Evolutionary conservation across 257 asterid genomes (phyloP).

Genomic region (Craterostigma plantagineum): DNA sequence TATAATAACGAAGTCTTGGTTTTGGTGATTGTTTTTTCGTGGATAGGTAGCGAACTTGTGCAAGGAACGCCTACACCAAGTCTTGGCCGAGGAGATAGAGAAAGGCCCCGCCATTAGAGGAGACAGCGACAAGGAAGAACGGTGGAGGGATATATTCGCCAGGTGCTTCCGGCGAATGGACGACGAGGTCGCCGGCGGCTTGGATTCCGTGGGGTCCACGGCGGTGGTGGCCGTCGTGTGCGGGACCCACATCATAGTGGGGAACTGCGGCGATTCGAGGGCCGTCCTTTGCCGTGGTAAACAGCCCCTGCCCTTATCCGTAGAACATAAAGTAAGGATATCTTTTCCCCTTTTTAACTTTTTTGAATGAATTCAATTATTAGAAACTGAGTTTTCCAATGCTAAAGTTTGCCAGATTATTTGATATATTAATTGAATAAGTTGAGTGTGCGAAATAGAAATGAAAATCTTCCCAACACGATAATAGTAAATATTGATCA

Average conservation of each 20-base stretch:
- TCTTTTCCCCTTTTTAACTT: no score
- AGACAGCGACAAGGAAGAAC: constrained; percentile 1
- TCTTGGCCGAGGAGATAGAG: constrained; percentile 10
- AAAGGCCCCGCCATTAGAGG: neutral
- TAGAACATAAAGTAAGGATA: constrained; percentile 12
- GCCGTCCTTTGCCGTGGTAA: constrained; percentile 15
- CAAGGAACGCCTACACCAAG: constrained; percentile 8
- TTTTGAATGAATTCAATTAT: neutral
- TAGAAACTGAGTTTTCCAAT: neutral
- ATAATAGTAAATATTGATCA: no score
- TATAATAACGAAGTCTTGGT: no score
- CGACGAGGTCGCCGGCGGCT: constrained; percentile 10
- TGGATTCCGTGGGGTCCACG: constrained; percentile 11
- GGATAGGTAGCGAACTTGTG: constrained; percentile 11
- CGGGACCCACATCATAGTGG: constrained; percentile 10
- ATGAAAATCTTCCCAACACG: no score
- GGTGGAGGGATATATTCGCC: constrained; percentile 7
- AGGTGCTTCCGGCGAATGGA: constrained; percentile 10
- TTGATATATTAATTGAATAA: no score
- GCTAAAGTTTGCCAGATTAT: no score
- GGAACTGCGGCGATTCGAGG: constrained; percentile 16
- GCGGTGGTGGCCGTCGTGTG: constrained; percentile 12
- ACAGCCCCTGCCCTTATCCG: constrained; percentile 8
- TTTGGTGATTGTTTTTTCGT: neutral
- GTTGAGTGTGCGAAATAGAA: no score